Evolutionary conservation across 2,329 filamentous ascomycete genomes (phyloP), one percentile per base, ranked within the genome.

Genomic region (Neopestalotiopsis sp.): DNA sequence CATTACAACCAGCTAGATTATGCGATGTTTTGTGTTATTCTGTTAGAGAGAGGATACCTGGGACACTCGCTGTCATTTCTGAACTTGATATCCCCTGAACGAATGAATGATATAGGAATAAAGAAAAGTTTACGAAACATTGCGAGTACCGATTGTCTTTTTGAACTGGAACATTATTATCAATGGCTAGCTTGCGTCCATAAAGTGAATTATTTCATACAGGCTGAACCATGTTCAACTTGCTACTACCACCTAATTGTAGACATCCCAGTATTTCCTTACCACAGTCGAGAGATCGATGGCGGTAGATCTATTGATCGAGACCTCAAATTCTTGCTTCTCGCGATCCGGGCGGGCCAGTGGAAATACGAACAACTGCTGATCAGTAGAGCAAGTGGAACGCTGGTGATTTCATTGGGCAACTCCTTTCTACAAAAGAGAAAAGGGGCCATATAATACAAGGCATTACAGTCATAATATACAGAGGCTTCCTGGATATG

Each of bases 81-180:
- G n/a, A 24, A 24, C 40, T 64, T 64, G 61, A 64, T 64, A 64
- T 64, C 59, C 59, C 59, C 61, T 24, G 30, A 45, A 64, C 42
- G 61, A 64, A 49, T 64, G 28, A 62, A 62, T 62, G 59, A 62
- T 30, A 62, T 40, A 62, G 59, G 59, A 62, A 62, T 62, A 62
- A 62, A 62, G 30, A 62, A 62, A 62, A 62, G 57, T 59, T 59
- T 17, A 24, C 30, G 20, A 17, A 30, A 59, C 5, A 20, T 58
- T 1, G 24, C 24, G 24, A 28, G 6, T 56, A 7, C 13, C 1
- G 1, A n/a, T 17, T 24, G 49, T 20, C 13, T 6, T 24, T 14
- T 56, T 56, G 49, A 56, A 56, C 4, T 56, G 49, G 1, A 14
- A 56, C 1, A n/a, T 56, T 24, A 20, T 7, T 3, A n/a, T 56